Evolutionary conservation across 179 eudicot genomes (phyloP).

Genomic region (Heliamphora pulchella): DNA sequence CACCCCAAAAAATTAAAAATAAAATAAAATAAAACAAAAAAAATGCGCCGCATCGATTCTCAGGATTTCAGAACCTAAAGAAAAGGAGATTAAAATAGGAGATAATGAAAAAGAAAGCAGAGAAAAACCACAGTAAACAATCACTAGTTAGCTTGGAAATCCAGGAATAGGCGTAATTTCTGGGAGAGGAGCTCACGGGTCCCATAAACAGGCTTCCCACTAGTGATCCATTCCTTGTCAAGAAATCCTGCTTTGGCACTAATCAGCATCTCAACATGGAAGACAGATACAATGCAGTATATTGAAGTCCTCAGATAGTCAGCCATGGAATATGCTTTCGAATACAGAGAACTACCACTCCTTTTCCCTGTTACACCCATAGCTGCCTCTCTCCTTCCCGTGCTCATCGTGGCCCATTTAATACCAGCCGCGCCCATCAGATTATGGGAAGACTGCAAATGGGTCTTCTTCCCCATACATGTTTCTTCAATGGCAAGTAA

Average conservation of each 20-base stretch:
- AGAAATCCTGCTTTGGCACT: conserved; percentile 59
- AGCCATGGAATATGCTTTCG: conserved; percentile 69
- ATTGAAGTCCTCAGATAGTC: conserved; percentile 73
- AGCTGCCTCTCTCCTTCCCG: conserved; percentile 55
- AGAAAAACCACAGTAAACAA: not conserved
- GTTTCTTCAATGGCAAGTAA: conserved; percentile 88
- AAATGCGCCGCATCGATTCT: not conserved
- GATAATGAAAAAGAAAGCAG: not conserved
- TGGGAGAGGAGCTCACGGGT: conserved; percentile 59
- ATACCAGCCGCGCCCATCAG: conserved; percentile 60
- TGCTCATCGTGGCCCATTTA: conserved; percentile 71
- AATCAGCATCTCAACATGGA: conserved; percentile 64
- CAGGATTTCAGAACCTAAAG: not conserved
- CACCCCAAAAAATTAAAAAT: not conserved
- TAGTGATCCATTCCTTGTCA: conserved; percentile 72
- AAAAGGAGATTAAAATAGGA: conserved; percentile 6
- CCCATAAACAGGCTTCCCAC: conserved; percentile 53
- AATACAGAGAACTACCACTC: conserved; percentile 57
- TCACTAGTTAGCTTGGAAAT: conserved; percentile 53
- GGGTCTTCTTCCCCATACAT: conserved; percentile 81
- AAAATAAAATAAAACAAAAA: not conserved
- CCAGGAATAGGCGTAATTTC: conserved; percentile 63
- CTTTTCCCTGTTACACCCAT: conserved; percentile 40
- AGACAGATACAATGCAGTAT: conserved; percentile 63
- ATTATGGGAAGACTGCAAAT: conserved; percentile 45